A percentile compares a stretch with the other conserved stretches of the same genome.
These are phyloP conservation scores for Pulveroboletus frians DNA, from an alignment of 768 basidiomycete species.

Conservation along the genomic window DNA sequence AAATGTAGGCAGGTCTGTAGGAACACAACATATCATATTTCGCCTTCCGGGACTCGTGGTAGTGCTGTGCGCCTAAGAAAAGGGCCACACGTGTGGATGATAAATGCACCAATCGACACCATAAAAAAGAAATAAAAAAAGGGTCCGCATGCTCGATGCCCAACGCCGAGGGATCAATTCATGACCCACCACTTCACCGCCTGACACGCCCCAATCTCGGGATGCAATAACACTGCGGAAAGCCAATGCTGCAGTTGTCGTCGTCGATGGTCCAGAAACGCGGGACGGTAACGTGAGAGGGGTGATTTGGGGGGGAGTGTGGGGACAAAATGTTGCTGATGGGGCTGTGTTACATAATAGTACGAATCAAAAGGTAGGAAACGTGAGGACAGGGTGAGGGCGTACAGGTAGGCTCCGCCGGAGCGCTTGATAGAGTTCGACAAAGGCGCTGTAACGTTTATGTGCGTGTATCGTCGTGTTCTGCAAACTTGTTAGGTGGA, in stretches of 20 bases:
- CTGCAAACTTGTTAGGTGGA: conserved; percentile 21
- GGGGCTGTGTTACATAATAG: conserved; percentile 29
- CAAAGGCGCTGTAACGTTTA: conserved; percentile 66
- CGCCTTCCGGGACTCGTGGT: background rate
- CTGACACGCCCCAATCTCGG: conserved; percentile 60
- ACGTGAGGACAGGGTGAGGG: background rate
- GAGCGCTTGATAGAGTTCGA: conserved; percentile 45
- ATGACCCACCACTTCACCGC: conserved; percentile 62
- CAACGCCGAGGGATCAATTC: conserved; percentile 20
- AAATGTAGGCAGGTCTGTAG: background rate
- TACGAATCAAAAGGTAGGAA: background rate
- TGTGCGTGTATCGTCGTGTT: conserved; percentile 60
- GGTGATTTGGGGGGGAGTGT: conserved; percentile 65
- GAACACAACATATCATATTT: background rate
- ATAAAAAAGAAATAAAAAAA: conserved; percentile 15
- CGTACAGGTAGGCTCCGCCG: conserved; percentile 50
- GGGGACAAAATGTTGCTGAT: conserved; percentile 47
- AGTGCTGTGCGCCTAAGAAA: background rate
- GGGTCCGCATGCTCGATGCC: background rate
- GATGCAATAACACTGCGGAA: conserved; percentile 57
- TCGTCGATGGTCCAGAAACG: conserved; percentile 61
- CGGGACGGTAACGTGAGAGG: conserved; percentile 58
- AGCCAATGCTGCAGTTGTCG: conserved; percentile 64
- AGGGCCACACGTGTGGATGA: background rate
- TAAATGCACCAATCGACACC: no score